Percentiles rank a stretch among this genome's conserved stretches.
Evolutionary conservation across 75 land plant species (phyloP).

Genomic region (Cunninghamia lanceolata): DNA sequence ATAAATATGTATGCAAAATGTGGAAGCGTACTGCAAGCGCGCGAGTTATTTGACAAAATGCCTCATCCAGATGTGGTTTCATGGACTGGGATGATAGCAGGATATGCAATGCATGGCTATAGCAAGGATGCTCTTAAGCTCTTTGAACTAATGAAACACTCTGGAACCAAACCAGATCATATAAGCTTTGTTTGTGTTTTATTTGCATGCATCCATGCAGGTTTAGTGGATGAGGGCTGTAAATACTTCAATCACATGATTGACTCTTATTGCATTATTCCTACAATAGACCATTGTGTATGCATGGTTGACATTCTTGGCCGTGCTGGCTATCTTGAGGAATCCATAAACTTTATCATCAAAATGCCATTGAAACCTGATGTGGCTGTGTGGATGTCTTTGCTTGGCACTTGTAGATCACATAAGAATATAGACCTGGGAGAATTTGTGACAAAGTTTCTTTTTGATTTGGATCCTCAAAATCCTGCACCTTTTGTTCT

Average conservation of each 20-base stretch:
- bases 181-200: constrained; percentile 12
- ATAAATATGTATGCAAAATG: constrained; percentile 29
- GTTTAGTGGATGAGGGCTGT: constrained; percentile 15
- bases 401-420: constrained; percentile 25
- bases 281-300: constrained; percentile 24
- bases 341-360: constrained; percentile 21
- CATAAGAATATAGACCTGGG: constrained; percentile 26
- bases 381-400: constrained; percentile 21
- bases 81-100: constrained; percentile 23
- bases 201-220: constrained; percentile 16
- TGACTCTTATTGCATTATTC: constrained; percentile 18
- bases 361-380: constrained; percentile 15
- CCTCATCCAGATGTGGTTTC: constrained; percentile 6
- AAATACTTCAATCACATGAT: constrained; percentile 13
- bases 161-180: constrained; percentile 10
- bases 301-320: constrained; percentile 42
- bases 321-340: constrained; percentile 29
- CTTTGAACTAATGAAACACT: constrained; percentile 8
- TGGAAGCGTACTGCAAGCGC: constrained; percentile 16
- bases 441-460: not conserved
- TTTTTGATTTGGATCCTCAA: constrained; percentile 19
- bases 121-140: constrained; percentile 12
- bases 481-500: constrained; percentile 28
- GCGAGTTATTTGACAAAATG: constrained; percentile 14
- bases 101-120: constrained; percentile 19